Percentiles rank a stretch among this genome's conserved stretches.
Conservation (phyloP, 495 filamentous ascomycete genomes). For the Neurospora sp. region DNA sequence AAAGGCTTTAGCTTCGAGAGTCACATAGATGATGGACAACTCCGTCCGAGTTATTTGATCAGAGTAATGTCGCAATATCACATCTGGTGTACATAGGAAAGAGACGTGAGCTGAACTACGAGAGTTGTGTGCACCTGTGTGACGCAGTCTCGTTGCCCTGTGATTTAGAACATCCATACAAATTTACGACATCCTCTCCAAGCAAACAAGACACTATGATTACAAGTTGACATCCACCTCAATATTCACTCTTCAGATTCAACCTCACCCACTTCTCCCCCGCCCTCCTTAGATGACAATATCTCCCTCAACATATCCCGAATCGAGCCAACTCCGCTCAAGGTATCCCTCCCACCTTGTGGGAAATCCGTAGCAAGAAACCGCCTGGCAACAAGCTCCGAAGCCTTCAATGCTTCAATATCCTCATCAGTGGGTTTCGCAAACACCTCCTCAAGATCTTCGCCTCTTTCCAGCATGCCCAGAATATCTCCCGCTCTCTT, state of each 20-base stretch:
- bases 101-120: too few relatives aligned
- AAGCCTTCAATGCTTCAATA: constrained; percentile 1
- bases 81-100: too few relatives aligned
- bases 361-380: constrained; percentile 11
- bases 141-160: too few relatives aligned
- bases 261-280: neutral
- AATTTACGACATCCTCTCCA: too few relatives aligned
- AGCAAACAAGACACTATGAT: neutral
- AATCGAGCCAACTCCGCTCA: neutral
- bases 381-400: constrained; percentile 9
- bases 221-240: neutral
- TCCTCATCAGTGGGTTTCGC: constrained; percentile 8
- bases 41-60: neutral
- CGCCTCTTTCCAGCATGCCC: constrained; percentile 53
- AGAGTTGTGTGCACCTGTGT: too few relatives aligned
- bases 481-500: constrained; percentile 69
- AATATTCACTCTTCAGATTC: neutral
- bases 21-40: neutral
- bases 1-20: neutral
- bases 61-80: too few relatives aligned
- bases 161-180: too few relatives aligned
- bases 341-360: neutral
- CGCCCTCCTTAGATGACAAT: neutral
- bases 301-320: neutral
- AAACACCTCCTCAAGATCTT: constrained; percentile 16